phyloP scores from a whole-genome alignment of 116 monocot species.

The Phalaenopsis hybrid region DNA sequence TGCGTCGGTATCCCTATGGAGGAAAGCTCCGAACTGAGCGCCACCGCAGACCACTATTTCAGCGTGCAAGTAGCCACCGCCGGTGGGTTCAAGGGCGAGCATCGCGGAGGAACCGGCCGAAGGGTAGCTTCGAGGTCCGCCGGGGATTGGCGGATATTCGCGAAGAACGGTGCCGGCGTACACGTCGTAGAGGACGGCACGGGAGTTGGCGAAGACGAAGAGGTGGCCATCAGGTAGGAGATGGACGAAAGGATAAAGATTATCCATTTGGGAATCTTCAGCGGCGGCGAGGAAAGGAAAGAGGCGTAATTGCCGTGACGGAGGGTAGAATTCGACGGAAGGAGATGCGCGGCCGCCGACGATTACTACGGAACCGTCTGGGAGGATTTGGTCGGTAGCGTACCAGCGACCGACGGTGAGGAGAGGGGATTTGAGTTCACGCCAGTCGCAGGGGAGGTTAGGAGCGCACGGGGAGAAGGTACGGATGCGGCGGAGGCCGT shows the following conservation, averaged over 20 bases:
- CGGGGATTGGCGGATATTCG: constrained; percentile 41
- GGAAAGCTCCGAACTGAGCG: constrained; percentile 28
- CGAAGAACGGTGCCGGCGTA: constrained; percentile 33
- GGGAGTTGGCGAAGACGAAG: constrained; percentile 44
- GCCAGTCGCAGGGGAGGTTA: constrained; percentile 37
- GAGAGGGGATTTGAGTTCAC: constrained; percentile 24
- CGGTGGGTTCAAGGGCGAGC: constrained; percentile 29
- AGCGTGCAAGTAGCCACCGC: constrained; percentile 11
- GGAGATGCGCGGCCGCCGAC: constrained; percentile 40
- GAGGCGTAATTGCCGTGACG: constrained; percentile 14
- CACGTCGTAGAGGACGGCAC: constrained; percentile 32
- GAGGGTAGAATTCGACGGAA: constrained; percentile 23
- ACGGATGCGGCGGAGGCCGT: constrained; percentile 47
- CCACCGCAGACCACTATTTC: constrained; percentile 67
- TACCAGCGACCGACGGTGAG: constrained; percentile 50
- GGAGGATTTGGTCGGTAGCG: constrained; percentile 57
- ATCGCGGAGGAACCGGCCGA: constrained; percentile 62
- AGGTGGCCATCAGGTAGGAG: constrained; percentile 42
- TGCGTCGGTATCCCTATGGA: constrained; percentile 11
- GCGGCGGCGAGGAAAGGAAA: constrained; percentile 6
- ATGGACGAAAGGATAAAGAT: constrained; percentile 49
- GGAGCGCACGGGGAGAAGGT: constrained; percentile 26
- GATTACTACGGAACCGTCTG: constrained; percentile 56
- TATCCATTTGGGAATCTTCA: constrained; percentile 27
- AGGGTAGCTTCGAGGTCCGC: constrained; percentile 63